Evolutionary conservation across 345 rosid genomes (phyloP).

Genomic region (Acer negundo): DNA sequence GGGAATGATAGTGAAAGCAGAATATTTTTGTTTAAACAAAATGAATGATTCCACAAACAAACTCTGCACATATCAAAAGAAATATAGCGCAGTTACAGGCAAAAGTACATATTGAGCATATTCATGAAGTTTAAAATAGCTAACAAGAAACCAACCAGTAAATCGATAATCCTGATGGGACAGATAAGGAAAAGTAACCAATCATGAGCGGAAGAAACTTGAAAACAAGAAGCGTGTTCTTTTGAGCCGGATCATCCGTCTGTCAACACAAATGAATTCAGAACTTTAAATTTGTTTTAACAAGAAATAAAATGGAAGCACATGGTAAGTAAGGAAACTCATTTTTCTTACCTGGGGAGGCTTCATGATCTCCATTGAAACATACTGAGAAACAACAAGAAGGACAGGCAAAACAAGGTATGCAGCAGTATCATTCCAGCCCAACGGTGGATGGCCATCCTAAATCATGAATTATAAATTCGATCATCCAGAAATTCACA

Average conservation of each 20-base stretch:
- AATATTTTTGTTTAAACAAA: background rate
- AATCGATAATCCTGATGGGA: conserved; percentile 95
- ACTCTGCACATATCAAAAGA: conserved; percentile 5
- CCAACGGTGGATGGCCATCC: conserved; percentile 99
- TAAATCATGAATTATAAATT: conserved; percentile 35
- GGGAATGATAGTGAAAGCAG: background rate
- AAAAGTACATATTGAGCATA: conserved; percentile 12
- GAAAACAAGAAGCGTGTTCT: conserved; percentile 88
- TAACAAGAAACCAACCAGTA: conserved; percentile 78
- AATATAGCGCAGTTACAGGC: background rate
- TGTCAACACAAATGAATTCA: conserved; percentile 36
- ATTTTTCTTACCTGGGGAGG: conserved; percentile 84
- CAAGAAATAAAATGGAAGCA: conserved; percentile 10
- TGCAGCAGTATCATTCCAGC: conserved; percentile 91
- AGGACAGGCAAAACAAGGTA: conserved; percentile 97
- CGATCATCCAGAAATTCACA: background rate
- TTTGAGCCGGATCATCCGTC: conserved; percentile 97
- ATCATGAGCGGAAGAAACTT: conserved; percentile 99
- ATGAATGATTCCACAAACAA: background rate
- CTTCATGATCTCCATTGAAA: conserved; percentile 98
- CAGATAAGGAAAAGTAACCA: conserved; percentile 96
- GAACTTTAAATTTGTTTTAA: conserved; percentile 14
- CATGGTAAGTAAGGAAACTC: conserved; percentile 13
- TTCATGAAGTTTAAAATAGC: conserved; percentile 4
- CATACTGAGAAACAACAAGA: conserved; percentile 80